Percentiles rank a stretch among this genome's conserved stretches.
Conservation (phyloP, 495 filamentous ascomycete species). For the Cercophora newfieldiana region DNA sequence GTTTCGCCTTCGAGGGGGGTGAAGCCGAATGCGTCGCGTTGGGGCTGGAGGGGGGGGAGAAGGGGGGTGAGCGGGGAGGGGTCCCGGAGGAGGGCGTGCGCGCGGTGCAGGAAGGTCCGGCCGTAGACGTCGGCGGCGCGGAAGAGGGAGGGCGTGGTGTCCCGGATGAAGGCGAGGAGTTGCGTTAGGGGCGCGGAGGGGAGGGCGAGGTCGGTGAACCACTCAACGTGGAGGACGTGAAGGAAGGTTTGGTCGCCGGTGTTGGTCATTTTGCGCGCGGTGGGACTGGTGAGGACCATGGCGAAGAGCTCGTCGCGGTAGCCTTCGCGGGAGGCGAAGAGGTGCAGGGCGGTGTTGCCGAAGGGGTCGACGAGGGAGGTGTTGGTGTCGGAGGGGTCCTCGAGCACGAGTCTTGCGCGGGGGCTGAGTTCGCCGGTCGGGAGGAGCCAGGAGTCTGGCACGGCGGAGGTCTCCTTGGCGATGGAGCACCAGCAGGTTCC, state of each 20-base stretch:
- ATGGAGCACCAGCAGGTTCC: slow-evolving; percentile 45
- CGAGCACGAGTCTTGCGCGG: slow-evolving; percentile 21
- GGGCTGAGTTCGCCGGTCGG: slow-evolving; percentile 24
- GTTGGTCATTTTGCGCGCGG: slow-evolving; percentile 30
- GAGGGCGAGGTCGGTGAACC: slow-evolving; percentile 32
- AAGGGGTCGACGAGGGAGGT: slow-evolving; percentile 36
- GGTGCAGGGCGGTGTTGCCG: slow-evolving; percentile 48
- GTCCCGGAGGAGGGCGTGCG: slow-evolving; percentile 28
- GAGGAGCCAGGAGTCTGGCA: slow-evolving; percentile 25
- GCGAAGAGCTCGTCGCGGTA: slow-evolving; percentile 33
- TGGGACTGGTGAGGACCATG: slow-evolving; percentile 24
- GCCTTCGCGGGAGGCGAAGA: slow-evolving; percentile 37
- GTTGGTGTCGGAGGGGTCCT: slow-evolving; percentile 23
- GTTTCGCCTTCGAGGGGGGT: slow-evolving; percentile 7
- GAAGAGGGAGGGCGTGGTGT: slow-evolving; percentile 32
- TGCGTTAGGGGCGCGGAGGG: slow-evolving; percentile 24
- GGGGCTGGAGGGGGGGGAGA: slow-evolving; percentile 6
- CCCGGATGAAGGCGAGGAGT: slow-evolving; percentile 30
- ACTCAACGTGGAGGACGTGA: slow-evolving; percentile 43
- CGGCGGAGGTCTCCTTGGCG: slow-evolving; percentile 24
- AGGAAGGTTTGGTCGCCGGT: slow-evolving; percentile 50
- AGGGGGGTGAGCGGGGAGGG: slow-evolving; percentile 14
- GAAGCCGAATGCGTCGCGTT: slow-evolving; percentile 44
- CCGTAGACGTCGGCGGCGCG: slow-evolving; percentile 46
- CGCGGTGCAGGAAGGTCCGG: slow-evolving; percentile 45